Conservation (phyloP, 768 basidiomycete genomes). For the Hypsizygus marmoreus region DNA sequence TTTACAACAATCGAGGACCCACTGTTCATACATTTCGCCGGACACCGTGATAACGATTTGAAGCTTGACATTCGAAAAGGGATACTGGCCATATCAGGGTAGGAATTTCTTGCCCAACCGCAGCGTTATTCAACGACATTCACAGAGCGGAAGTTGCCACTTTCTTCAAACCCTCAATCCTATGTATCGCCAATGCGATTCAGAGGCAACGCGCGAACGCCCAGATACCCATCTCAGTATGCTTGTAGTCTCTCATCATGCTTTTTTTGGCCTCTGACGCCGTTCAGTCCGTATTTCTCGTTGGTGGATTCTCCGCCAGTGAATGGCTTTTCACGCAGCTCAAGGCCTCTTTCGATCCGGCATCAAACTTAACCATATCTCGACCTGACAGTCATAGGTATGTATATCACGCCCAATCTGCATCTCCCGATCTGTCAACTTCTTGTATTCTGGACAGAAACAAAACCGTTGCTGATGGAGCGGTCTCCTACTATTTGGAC, state of each 20-base stretch:
- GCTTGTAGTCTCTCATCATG: not conserved
- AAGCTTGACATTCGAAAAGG: slow-evolving; percentile 38
- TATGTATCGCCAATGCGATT: slow-evolving; percentile 17
- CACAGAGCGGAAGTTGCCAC: slow-evolving; percentile 16
- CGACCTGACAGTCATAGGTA: slow-evolving; percentile 46
- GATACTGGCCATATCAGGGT: slow-evolving; percentile 37
- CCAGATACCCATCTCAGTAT: slow-evolving; percentile 17
- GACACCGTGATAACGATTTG: slow-evolving; percentile 35
- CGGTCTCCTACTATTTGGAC: slow-evolving; percentile 28
- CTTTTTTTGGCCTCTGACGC: not conserved
- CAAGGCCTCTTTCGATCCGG: slow-evolving; percentile 27
- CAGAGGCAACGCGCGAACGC: slow-evolving; percentile 4
- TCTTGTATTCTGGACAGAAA: slow-evolving; percentile 17
- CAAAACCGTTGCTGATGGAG: slow-evolving; percentile 34
- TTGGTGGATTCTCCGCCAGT: slow-evolving; percentile 50
- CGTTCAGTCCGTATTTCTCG: slow-evolving; percentile 32
- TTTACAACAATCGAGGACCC: slow-evolving; percentile 37
- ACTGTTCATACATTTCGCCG: slow-evolving; percentile 43
- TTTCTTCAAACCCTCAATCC: slow-evolving; percentile 23
- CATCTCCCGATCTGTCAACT: not conserved
- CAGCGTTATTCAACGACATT: not conserved
- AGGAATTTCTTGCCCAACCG: not conserved
- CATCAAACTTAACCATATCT: slow-evolving; percentile 32
- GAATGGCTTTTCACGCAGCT: slow-evolving; percentile 42
- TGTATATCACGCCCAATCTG: slow-evolving; percentile 19